Conservation (phyloP, 2,329 filamentous ascomycete genomes). For the Mariannaea elegans region DNA sequence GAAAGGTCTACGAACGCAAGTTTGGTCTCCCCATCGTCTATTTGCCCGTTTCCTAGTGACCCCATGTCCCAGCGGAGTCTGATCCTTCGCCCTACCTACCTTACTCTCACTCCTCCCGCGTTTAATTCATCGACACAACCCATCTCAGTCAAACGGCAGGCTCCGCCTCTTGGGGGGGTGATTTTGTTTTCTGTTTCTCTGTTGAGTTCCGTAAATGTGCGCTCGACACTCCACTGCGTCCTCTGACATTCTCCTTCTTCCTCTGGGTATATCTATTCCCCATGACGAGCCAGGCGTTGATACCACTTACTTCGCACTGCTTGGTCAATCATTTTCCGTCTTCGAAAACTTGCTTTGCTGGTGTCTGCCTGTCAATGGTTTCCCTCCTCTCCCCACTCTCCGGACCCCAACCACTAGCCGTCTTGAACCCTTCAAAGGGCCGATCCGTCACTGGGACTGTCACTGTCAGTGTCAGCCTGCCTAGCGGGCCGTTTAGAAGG, state of each 20-base stretch:
- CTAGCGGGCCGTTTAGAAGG: slow-evolving; percentile 1
- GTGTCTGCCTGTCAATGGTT: slow-evolving; percentile 14
- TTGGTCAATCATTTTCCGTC: slow-evolving; percentile 5
- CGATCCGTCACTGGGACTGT: slow-evolving; percentile 17
- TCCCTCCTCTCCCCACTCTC: slow-evolving; percentile 29
- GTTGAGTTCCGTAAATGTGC: slow-evolving; percentile 29
- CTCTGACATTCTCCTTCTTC: slow-evolving; percentile 21
- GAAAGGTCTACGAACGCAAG: slow-evolving; percentile 30
- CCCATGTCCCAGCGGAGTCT: slow-evolving; percentile 39
- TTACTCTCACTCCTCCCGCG: slow-evolving; percentile 33
- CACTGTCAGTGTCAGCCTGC: slow-evolving; percentile 13
- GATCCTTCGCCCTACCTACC: slow-evolving; percentile 35
- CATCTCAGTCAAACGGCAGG: slow-evolving; percentile 33
- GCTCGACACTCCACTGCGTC: slow-evolving; percentile 14
- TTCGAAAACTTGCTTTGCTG: slow-evolving; percentile 10
- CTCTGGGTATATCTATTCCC: slow-evolving; percentile 10
- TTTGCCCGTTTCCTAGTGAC: slow-evolving; percentile 30
- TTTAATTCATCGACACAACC: slow-evolving; percentile 39
- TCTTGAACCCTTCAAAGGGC: slow-evolving; percentile 20
- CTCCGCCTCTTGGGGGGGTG: slow-evolving; percentile 26
- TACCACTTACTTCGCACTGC: neutral
- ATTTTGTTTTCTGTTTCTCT: slow-evolving; percentile 9
- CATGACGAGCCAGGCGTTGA: slow-evolving; percentile 8
- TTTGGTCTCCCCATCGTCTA: slow-evolving; percentile 36
- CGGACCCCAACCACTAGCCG: slow-evolving; percentile 20